Conservation (phyloP, 352 stramenopile genomes). For the Phytophthora foliorum region DNA sequence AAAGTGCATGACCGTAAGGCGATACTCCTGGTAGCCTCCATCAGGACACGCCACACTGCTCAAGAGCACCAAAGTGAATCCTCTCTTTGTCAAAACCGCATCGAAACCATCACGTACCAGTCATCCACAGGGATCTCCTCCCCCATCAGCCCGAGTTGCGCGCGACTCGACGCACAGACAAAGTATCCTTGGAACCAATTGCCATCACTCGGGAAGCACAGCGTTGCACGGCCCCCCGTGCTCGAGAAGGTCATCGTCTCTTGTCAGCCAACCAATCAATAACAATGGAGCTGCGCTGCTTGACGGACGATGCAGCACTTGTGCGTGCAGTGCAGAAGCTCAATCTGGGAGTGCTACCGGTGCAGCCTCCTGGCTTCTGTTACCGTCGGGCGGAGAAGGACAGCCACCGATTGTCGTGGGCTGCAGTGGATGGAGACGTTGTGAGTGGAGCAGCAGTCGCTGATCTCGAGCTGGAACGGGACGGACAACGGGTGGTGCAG, state of each 20-base stretch:
- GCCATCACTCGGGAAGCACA: slow-evolving; percentile 66
- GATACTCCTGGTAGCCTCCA: slow-evolving; percentile 74
- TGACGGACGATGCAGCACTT: slow-evolving; percentile 54
- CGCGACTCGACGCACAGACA: slow-evolving; percentile 40
- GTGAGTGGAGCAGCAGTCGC: slow-evolving; percentile 48
- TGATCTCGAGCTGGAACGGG: slow-evolving; percentile 48
- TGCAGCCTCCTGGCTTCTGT: slow-evolving; percentile 68
- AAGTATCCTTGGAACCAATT: slow-evolving; percentile 82
- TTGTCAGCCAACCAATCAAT: slow-evolving; percentile 21
- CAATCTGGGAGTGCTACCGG: slow-evolving; percentile 74
- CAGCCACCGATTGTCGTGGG: slow-evolving; percentile 55
- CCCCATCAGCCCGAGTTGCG: slow-evolving; percentile 67
- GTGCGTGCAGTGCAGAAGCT: slow-evolving; percentile 67
- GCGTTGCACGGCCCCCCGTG: slow-evolving; percentile 47
- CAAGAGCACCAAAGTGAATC: not conserved
- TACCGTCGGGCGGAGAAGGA: slow-evolving; percentile 73
- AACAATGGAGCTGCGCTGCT: slow-evolving; percentile 49
- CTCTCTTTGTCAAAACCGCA: not conserved
- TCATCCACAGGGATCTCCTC: slow-evolving; percentile 73
- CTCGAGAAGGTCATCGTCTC: slow-evolving; percentile 42
- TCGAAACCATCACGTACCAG: slow-evolving; percentile 40
- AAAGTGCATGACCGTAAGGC: slow-evolving; percentile 71
- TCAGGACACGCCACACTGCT: slow-evolving; percentile 69
- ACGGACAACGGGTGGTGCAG: slow-evolving; percentile 42
- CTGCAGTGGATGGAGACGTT: slow-evolving; percentile 23